phyloP scores from a whole-genome alignment of 495 filamentous ascomycete genomes.

The Podospora australis region DNA sequence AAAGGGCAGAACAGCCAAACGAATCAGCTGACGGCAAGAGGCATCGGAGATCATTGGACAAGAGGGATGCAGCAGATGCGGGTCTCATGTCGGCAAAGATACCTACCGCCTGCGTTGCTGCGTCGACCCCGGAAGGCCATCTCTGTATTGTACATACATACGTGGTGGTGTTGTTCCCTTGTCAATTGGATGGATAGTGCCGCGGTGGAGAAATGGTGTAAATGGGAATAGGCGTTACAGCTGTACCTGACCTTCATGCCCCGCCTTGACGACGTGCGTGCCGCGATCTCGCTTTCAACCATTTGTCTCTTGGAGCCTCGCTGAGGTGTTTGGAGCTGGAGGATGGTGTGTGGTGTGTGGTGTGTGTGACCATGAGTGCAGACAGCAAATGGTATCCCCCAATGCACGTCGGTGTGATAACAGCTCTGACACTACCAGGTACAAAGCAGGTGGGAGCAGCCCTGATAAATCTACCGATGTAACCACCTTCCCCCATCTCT shows the following conservation, averaged over 20 bases:
- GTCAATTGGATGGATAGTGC: background rate
- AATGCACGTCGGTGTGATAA: too few relatives aligned
- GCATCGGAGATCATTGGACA: slow-evolving; percentile 14
- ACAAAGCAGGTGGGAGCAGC: too few relatives aligned
- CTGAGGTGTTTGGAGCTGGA: too few relatives aligned
- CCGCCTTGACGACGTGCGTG: background rate
- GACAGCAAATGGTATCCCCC: too few relatives aligned
- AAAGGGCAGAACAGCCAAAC: slow-evolving; percentile 9
- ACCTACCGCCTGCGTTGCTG: slow-evolving; percentile 18
- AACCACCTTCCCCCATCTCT: too few relatives aligned
- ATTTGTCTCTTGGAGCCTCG: background rate
- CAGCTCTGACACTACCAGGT: too few relatives aligned
- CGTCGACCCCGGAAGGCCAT: too few relatives aligned
- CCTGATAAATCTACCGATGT: too few relatives aligned
- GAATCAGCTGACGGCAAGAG: slow-evolving; percentile 27
- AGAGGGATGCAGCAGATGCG: slow-evolving; percentile 12
- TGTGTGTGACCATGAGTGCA: too few relatives aligned
- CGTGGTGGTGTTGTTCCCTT: too few relatives aligned
- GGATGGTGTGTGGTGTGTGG: too few relatives aligned
- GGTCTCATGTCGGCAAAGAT: slow-evolving; percentile 24
- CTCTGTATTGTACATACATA: background rate
- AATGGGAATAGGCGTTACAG: too few relatives aligned
- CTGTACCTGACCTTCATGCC: background rate
- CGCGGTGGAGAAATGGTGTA: background rate
- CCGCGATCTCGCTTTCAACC: slow-evolving; percentile 2